A percentile compares a stretch with the other conserved stretches of the same genome.
Conservation (phyloP, 148 eudicot genomes). For the Euryodendron excelsum region DNA sequence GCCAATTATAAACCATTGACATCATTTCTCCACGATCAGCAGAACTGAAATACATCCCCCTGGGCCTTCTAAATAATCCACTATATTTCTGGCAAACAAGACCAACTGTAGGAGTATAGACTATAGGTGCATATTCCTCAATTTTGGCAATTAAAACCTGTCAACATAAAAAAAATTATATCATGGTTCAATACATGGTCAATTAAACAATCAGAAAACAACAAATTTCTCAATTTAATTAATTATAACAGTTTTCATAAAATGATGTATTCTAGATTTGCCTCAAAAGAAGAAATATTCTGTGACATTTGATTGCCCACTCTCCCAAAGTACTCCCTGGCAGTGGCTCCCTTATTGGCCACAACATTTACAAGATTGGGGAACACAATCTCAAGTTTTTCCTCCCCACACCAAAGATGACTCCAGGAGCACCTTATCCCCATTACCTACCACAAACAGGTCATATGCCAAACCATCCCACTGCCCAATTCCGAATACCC, state of each 20-base stretch:
- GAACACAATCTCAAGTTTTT: too few relatives aligned
- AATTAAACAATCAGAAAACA: neutral
- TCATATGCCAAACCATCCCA: too few relatives aligned
- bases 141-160: constrained; percentile 92
- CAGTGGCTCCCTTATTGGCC: too few relatives aligned
- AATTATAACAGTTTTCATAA: neutral
- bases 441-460: too few relatives aligned
- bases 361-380: too few relatives aligned
- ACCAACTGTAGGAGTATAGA: constrained; percentile 97
- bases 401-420: too few relatives aligned
- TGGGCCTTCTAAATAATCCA: constrained; percentile 92
- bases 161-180: constrained; percentile 3
- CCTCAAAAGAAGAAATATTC: neutral
- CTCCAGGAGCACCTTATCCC: too few relatives aligned
- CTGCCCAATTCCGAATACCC: too few relatives aligned
- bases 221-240: neutral
- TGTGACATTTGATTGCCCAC: too few relatives aligned
- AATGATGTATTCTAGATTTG: neutral
- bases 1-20: constrained; percentile 99
- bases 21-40: constrained; percentile 99
- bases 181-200: neutral
- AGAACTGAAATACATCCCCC: constrained; percentile 96
- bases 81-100: constrained; percentile 94
- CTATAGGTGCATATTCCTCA: constrained; percentile 96
- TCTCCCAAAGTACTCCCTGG: too few relatives aligned